Base-by-base conservation (phyloP, 495 filamentous ascomycete species). In the Cenococcum geophilum region DNA sequence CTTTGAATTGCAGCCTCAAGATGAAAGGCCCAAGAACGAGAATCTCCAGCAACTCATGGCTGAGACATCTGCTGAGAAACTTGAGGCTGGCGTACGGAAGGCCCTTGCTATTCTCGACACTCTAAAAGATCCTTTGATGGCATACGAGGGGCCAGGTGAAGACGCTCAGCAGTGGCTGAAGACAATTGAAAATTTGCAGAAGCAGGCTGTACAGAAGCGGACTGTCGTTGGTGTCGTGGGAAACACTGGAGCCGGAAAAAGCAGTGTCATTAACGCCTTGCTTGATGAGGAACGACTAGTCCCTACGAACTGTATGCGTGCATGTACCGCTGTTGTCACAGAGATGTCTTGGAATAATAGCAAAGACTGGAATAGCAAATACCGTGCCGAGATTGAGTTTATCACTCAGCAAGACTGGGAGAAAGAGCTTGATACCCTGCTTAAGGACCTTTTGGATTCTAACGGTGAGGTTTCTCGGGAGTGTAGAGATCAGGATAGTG, bases 351-450 rank as follows among this genome's bases (percentile, higher is more conserved):
- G 60, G 64, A 71, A 71, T 47, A 42, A 79, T 67, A 86, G 86
- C n/a, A 47, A 80, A 22, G 76, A 82, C 20, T 68, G 74, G 1
- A 63, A 63, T 0, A 61, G 71, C 32, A 75, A 68, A 52, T 89
- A 87, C 69, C 73, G 74, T 22, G 85, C 85, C n/a, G 78, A 83
- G 59, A 78, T 89, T 47, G 80, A 87, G 58, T 87, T 87, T 71
- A 81, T 88, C 50, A 70, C 70, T 12, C 40, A 49, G 0, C 67
- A 74, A 1, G 82, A 87, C n/a, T 88, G 83, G 82, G 62, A 76
- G 40, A 76, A 73, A 11, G 85, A 88, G 58, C 70, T 87, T 0
- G 34, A 71, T 6, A 59, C 73, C 2, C 62, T 83, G n/a, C 78
- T 80, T 21, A 65, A 68, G n/a, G 84, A 86, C 54, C 73, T 87